phyloP scores from a whole-genome alignment of 768 basidiomycete species.

The Butyriboletus loyo region DNA sequence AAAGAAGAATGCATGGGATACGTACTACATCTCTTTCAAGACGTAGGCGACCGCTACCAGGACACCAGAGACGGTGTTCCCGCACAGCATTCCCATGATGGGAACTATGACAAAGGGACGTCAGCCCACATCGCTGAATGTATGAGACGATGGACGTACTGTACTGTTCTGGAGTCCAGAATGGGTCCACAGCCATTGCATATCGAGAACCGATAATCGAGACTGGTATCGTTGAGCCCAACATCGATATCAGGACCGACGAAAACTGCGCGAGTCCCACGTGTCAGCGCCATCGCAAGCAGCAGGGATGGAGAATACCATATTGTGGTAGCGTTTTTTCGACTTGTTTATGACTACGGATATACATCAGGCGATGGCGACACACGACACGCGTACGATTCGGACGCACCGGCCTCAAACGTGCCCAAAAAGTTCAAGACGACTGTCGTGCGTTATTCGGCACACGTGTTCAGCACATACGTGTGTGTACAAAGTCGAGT shows the following conservation, averaged over 20 bases:
- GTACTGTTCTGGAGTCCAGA: slow-evolving; percentile 83
- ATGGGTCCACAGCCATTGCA: slow-evolving; percentile 73
- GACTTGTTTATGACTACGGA: slow-evolving; percentile 72
- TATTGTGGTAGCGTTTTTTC: slow-evolving; percentile 64
- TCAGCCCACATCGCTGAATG: not conserved
- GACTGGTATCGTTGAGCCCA: slow-evolving; percentile 75
- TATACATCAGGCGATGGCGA: not conserved
- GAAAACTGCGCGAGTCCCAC: slow-evolving; percentile 44
- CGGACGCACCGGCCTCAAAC: slow-evolving; percentile 63
- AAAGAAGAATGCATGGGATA: slow-evolving; percentile 1
- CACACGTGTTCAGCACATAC: not conserved
- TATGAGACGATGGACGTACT: slow-evolving; percentile 40
- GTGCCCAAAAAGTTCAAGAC: slow-evolving; percentile 76
- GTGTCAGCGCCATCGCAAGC: slow-evolving; percentile 7
- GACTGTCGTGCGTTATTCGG: slow-evolving; percentile 34
- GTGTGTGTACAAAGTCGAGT: not conserved
- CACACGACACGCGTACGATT: not conserved
- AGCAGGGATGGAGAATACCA: slow-evolving; percentile 45
- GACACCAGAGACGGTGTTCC: slow-evolving; percentile 72
- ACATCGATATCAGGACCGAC: slow-evolving; percentile 62
- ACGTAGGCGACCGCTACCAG: slow-evolving; percentile 68
- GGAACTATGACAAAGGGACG: slow-evolving; percentile 49
- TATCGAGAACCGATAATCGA: slow-evolving; percentile 72
- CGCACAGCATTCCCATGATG: slow-evolving; percentile 83
- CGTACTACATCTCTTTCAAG: slow-evolving; percentile 74